These are phyloP conservation scores for Baudoinia panamericana DNA, from an alignment of 495 filamentous ascomycete genomes.

Conservation along the genomic window DNA sequence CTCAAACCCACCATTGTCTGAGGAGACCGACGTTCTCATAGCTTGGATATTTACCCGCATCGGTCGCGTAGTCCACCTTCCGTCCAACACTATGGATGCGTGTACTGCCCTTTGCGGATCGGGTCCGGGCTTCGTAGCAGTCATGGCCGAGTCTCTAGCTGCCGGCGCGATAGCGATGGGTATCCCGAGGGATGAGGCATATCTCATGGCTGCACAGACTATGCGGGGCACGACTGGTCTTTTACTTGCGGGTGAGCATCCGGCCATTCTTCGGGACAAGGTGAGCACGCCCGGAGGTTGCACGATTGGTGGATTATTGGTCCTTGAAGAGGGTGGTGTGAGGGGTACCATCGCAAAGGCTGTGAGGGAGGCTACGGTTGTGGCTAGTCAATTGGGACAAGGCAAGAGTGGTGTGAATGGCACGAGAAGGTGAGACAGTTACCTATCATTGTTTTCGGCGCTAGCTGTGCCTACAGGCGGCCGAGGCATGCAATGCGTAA, in stretches of 20 bases:
- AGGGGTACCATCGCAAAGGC: conserved; percentile 56
- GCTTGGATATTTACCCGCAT: conserved; percentile 68
- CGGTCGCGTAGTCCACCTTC: conserved; percentile 52
- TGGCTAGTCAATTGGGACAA: conserved; percentile 56
- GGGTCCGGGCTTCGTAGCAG: conserved; percentile 64
- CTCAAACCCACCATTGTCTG: conserved; percentile 42
- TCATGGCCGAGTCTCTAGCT: conserved; percentile 64
- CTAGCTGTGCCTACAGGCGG: no score
- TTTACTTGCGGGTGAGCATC: conserved; percentile 61
- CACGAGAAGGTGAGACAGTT: conserved; percentile 18
- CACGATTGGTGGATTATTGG: conserved; percentile 62
- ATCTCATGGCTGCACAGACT: conserved; percentile 69
- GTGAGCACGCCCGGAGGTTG: conserved; percentile 70
- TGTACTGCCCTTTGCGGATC: conserved; percentile 63
- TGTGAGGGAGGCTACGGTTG: conserved; percentile 64
- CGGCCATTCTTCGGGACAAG: conserved; percentile 62
- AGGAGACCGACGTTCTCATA: conserved; percentile 41
- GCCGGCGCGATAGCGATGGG: conserved; percentile 77
- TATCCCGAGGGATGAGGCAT: conserved; percentile 60
- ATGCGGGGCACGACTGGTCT: conserved; percentile 58
- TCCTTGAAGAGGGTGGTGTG: conserved; percentile 63
- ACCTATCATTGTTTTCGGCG: no score
- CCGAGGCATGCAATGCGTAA: no score
- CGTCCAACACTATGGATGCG: conserved; percentile 56
- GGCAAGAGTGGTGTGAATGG: conserved; percentile 37